A percentile compares a stretch with the other conserved stretches of the same genome.
phyloP scores from a whole-genome alignment of 2,329 filamentous ascomycete species.

The Cladosporium sphaerospermum region DNA sequence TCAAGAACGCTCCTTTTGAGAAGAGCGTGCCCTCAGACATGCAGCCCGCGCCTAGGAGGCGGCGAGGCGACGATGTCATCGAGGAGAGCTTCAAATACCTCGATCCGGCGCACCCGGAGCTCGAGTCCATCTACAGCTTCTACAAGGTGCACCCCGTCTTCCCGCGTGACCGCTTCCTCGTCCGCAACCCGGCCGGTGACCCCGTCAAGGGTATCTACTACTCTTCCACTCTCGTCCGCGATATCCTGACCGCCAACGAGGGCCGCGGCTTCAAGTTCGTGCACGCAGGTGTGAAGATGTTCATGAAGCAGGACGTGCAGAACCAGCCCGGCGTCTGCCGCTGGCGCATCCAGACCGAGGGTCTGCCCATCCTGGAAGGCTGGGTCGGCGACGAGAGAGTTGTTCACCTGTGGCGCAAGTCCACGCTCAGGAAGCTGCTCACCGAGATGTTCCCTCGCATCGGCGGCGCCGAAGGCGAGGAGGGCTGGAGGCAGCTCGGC shows the following conservation, averaged over 20 bases:
- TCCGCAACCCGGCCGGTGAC: conserved; percentile 82
- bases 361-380: conserved; percentile 81
- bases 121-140: conserved; percentile 72
- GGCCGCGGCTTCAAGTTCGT: conserved; percentile 90
- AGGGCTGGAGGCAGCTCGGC: conserved; percentile 67
- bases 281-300: conserved; percentile 97
- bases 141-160: conserved; percentile 81
- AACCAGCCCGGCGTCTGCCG: conserved; percentile 76
- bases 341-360: conserved; percentile 95
- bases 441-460: conserved; percentile 97
- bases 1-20: conserved; percentile 23
- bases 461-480: conserved; percentile 33
- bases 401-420: conserved; percentile 66
- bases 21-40: conserved; percentile 16
- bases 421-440: conserved; percentile 74
- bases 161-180: conserved; percentile 87
- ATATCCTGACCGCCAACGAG: conserved; percentile 82
- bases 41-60: conserved; percentile 12
- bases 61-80: conserved; percentile 42
- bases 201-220: conserved; percentile 97
- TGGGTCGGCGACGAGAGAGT: conserved; percentile 78
- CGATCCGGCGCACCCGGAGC: conserved; percentile 64
- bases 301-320: conserved; percentile 93
- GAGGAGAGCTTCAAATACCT: conserved; percentile 97
- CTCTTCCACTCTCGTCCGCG: conserved; percentile 74